A percentile compares a stretch with the other conserved stretches of the same genome.
phyloP scores from a whole-genome alignment of 495 filamentous ascomycete species.

The Talaromyces borbonicus region DNA sequence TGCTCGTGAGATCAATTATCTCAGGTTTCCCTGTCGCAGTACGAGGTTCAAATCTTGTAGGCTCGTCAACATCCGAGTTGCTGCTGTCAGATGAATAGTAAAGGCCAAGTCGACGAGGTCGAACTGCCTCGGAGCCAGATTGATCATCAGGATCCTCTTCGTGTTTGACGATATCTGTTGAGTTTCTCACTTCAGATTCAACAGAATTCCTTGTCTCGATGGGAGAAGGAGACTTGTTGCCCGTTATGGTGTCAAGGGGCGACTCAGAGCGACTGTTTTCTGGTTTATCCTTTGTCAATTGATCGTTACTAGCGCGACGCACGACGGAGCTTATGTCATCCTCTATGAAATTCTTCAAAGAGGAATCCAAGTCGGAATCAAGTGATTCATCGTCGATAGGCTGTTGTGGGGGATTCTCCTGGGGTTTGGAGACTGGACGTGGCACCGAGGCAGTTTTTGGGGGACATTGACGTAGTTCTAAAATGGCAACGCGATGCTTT shows the following conservation, averaged over 20 bases:
- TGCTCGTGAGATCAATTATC: constrained; percentile 23
- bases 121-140: neutral
- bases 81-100: constrained; percentile 15
- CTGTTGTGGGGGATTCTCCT: neutral
- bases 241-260: neutral
- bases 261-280: neutral
- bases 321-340: constrained; percentile 13
- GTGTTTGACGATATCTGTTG: neutral
- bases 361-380: constrained; percentile 26
- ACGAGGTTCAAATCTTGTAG: neutral
- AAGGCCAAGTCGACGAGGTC: constrained; percentile 1
- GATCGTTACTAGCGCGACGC: constrained; percentile 16
- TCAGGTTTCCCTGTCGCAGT: constrained; percentile 4
- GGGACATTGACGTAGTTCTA: constrained; percentile 41
- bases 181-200: neutral
- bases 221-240: neutral
- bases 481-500: constrained; percentile 43
- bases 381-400: constrained; percentile 35
- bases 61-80: constrained; percentile 14
- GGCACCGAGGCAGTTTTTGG: constrained; percentile 27
- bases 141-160: neutral
- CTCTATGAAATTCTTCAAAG: constrained; percentile 38
- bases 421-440: constrained; percentile 11
- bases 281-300: neutral
- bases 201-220: neutral